phyloP scores from a whole-genome alignment of 2,329 filamentous ascomycete genomes.

The Cadophora malorum region DNA sequence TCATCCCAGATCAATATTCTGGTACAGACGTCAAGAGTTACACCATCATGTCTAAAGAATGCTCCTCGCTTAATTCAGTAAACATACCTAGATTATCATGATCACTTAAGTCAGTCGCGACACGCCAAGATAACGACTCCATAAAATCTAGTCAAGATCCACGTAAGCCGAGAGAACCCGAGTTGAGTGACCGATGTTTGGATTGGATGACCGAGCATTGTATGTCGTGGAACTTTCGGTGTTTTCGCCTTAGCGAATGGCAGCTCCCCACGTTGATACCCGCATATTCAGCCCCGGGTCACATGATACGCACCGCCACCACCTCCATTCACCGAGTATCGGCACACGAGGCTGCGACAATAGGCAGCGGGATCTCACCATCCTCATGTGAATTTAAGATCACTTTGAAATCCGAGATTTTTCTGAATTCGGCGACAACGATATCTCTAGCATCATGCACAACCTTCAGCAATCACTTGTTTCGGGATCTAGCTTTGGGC shows the following conservation, averaged over 20 bases:
- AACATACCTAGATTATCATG: not conserved
- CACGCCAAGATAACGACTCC: not conserved
- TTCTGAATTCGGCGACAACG: not conserved
- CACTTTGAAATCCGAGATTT: not conserved
- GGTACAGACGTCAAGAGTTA: too few relatives aligned
- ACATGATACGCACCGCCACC: slow-evolving; percentile 5
- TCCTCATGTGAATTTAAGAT: not conserved
- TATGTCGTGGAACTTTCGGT: not conserved
- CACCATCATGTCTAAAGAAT: too few relatives aligned
- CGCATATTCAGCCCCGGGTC: slow-evolving; percentile 1
- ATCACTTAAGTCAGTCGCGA: too few relatives aligned
- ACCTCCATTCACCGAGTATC: not conserved
- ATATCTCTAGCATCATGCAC: not conserved
- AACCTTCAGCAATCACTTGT: not conserved
- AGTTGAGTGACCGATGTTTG: too few relatives aligned
- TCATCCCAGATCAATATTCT: too few relatives aligned
- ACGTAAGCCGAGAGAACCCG: not conserved
- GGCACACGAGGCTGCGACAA: not conserved
- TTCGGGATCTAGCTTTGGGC: not conserved
- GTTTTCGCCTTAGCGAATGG: not conserved
- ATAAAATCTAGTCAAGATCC: not conserved
- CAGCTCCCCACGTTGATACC: not conserved
- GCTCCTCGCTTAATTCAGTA: slow-evolving; percentile 7
- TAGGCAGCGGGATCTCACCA: not conserved
- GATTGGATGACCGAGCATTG: too few relatives aligned